These are phyloP conservation scores for Podosphaera fusca DNA, from an alignment of 2,329 filamentous ascomycete species.

Conservation along the genomic window DNA sequence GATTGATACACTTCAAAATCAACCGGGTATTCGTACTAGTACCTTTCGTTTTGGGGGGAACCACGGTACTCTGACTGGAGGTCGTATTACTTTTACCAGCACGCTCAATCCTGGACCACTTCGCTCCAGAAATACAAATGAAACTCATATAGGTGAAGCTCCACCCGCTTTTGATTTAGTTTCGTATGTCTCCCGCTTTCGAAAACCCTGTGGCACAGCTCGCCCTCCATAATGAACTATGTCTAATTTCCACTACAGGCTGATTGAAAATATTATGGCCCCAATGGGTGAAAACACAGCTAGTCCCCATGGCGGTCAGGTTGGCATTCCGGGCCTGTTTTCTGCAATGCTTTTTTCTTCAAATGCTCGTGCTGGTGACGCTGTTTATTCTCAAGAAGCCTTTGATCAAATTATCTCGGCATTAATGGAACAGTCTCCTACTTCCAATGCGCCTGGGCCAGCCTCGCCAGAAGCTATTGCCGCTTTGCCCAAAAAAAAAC, in stretches of 20 bases:
- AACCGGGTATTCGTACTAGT: conserved; percentile 6
- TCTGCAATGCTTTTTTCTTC: conserved; percentile 27
- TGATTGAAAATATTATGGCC: conserved; percentile 12
- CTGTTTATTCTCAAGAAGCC: conserved; percentile 75
- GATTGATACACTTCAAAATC: conserved; percentile 11
- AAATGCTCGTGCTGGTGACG: conserved; percentile 44
- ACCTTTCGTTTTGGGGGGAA: conserved; percentile 3
- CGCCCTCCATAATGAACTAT: conserved; percentile 3
- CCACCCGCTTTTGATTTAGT: conserved; percentile 23
- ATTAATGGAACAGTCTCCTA: conserved; percentile 64
- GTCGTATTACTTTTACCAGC: conserved; percentile 14
- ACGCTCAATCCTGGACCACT: conserved; percentile 16
- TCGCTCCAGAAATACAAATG: conserved; percentile 26
- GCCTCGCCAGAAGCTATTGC: conserved; percentile 55
- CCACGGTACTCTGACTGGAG: conserved; percentile 9
- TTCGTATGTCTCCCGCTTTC: conserved; percentile 19
- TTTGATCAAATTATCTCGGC: conserved; percentile 71
- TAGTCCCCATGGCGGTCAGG: neutral
- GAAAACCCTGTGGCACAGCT: conserved; percentile 4
- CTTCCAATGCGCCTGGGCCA: conserved; percentile 58
- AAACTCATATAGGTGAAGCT: conserved; percentile 22
- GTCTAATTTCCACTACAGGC: conserved; percentile 9
- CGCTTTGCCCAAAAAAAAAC: conserved; percentile 44
- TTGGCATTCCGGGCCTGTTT: conserved; percentile 29
- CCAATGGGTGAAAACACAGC: conserved; percentile 4